Evolutionary conservation across 202 grass and related monocot genomes (phyloP).

Genomic region (Schoenoplectus triqueter): DNA sequence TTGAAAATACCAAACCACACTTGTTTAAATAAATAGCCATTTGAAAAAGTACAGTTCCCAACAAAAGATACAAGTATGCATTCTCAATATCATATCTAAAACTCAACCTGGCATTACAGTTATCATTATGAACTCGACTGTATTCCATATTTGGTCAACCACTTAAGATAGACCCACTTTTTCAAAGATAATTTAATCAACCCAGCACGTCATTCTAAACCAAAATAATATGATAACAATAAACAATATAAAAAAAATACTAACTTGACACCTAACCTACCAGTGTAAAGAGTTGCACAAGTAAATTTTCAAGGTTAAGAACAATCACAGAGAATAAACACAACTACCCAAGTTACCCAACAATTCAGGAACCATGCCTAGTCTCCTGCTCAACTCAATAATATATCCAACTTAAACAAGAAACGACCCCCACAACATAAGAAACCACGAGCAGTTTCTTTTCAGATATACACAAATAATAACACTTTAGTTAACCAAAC

Average conservation of each 20-base stretch:
- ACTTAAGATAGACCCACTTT: background rate
- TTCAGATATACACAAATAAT: background rate
- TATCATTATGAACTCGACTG: background rate
- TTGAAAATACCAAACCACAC: background rate
- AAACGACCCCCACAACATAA: conserved; percentile 5
- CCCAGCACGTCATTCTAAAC: background rate
- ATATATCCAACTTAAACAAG: background rate
- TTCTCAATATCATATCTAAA: background rate
- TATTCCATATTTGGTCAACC: background rate
- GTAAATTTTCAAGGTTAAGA: no score
- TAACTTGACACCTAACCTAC: no score
- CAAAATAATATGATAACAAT: background rate
- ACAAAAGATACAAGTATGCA: background rate
- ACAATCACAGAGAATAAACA: no score
- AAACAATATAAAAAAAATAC: no score
- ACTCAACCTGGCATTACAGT: background rate
- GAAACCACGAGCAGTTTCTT: background rate
- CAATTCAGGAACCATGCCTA: background rate
- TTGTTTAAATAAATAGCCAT: background rate
- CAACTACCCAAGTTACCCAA: background rate
- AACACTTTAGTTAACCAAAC: background rate
- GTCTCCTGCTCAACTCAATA: background rate
- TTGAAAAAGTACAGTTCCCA: background rate
- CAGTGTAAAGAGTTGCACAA: no score
- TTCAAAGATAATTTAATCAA: background rate